These are phyloP conservation scores for Diophrys sp. DNA, from an alignment of 73 alveolate species.

Conservation along the genomic window DNA sequence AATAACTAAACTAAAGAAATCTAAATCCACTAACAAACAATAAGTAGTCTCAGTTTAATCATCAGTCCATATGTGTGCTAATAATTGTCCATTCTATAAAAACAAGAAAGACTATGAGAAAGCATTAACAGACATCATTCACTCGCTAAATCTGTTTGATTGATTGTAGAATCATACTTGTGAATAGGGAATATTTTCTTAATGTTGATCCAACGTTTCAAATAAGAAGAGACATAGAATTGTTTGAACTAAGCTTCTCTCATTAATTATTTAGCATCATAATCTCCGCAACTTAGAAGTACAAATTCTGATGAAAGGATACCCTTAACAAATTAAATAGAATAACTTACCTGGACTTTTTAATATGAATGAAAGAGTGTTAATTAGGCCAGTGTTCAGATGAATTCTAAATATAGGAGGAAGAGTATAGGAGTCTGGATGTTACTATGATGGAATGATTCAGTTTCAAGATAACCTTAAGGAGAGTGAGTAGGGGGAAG, in stretches of 20 bases:
- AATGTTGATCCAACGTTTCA: constrained; percentile 61
- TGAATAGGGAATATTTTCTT: constrained; percentile 58
- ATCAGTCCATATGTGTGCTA: constrained; percentile 53
- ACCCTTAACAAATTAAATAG: constrained; percentile 18
- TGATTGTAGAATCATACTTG: constrained; percentile 17
- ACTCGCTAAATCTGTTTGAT: constrained; percentile 2
- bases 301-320: constrained; percentile 34
- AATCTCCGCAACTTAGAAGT: constrained; percentile 77
- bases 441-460: too few relatives aligned
- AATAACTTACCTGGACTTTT: too few relatives aligned
- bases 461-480: too few relatives aligned
- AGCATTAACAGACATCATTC: constrained; percentile 55
- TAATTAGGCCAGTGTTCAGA: too few relatives aligned
- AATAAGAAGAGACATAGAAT: constrained; percentile 33
- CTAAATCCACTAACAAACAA: background rate
- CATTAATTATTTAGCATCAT: constrained; percentile 61
- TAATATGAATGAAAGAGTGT: constrained; percentile 47
- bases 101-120: constrained; percentile 56
- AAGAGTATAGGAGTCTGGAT: too few relatives aligned
- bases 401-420: too few relatives aligned
- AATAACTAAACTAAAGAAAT: background rate
- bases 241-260: constrained; percentile 58
- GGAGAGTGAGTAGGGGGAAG: too few relatives aligned
- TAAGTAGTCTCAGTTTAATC: background rate
- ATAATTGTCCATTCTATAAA: constrained; percentile 63